These are phyloP conservation scores for Millerozyma acaciae DNA, from an alignment of 805 yeast species.

Conservation along the genomic window DNA sequence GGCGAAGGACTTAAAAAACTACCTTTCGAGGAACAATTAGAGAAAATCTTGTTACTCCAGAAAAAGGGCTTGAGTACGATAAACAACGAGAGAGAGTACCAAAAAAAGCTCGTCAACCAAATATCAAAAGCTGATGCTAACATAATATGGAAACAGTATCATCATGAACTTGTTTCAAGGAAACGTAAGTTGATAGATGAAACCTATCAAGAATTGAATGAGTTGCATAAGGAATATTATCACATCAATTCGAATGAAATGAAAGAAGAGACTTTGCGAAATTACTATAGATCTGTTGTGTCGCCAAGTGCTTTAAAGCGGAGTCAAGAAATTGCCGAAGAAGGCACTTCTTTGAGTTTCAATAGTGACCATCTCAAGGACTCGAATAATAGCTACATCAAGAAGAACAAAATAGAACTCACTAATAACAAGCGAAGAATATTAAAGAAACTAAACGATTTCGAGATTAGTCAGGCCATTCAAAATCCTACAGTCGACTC, in stretches of 20 bases:
- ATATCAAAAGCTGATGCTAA: constrained; percentile 19
- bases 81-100: constrained; percentile 28
- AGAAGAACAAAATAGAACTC: constrained; percentile 29
- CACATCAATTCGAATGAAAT: constrained; percentile 16
- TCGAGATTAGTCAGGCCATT: constrained; percentile 1
- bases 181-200: constrained; percentile 23
- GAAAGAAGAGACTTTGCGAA: constrained; percentile 8
- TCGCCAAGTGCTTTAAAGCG: constrained; percentile 13
- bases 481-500: background rate
- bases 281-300: constrained; percentile 26
- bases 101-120: constrained; percentile 18
- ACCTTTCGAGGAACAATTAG: constrained; percentile 15
- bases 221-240: constrained; percentile 27
- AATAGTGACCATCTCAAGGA: constrained; percentile 18
- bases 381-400: constrained; percentile 18
- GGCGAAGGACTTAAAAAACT: constrained; percentile 2
- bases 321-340: constrained; percentile 5
- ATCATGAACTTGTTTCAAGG: constrained; percentile 18
- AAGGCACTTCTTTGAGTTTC: constrained; percentile 1
- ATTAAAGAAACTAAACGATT: constrained; percentile 5
- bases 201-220: constrained; percentile 23
- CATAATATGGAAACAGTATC: constrained; percentile 35
- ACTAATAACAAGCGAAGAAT: constrained; percentile 24
- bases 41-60: constrained; percentile 19
- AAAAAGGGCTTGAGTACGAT: constrained; percentile 20